A percentile compares a stretch with the other conserved stretches of the same genome.
Conservation (phyloP, 2,329 filamentous ascomycete genomes). For the Neopestalotiopsis rosae region DNA sequence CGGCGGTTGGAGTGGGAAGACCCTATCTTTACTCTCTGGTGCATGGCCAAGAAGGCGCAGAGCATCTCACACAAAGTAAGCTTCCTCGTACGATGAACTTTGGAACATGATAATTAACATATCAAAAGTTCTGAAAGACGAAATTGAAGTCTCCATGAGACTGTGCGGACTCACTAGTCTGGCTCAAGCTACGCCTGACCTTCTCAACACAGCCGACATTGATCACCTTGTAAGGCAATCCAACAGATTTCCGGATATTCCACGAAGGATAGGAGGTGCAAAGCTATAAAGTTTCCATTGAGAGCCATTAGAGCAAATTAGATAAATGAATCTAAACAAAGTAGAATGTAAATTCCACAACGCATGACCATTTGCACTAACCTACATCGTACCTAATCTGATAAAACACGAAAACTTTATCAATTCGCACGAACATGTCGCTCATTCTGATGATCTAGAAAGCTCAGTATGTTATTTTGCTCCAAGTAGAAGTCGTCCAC, state of each 20-base stretch:
- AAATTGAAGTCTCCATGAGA: conserved; percentile 53
- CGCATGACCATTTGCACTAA: not conserved
- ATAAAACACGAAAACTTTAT: no score
- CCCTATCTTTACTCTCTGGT: conserved; percentile 52
- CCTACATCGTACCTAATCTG: no score
- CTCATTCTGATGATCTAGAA: no score
- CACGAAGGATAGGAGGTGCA: not conserved
- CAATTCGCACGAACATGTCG: no score
- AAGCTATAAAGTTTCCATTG: conserved; percentile 9
- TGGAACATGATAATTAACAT: conserved; percentile 15
- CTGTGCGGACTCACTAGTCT: conserved; percentile 50
- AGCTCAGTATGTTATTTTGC: no score
- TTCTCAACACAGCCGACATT: conserved; percentile 53
- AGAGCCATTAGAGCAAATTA: not conserved
- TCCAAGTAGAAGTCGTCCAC: no score
- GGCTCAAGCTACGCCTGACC: conserved; percentile 45
- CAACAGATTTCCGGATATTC: conserved; percentile 17
- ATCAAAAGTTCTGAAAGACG: conserved; percentile 33
- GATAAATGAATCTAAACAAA: no score
- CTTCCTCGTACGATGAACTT: conserved; percentile 19
- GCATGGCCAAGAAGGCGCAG: conserved; percentile 59
- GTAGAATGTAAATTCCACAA: not conserved
- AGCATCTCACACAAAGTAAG: conserved; percentile 61
- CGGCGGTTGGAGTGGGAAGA: conserved; percentile 57
- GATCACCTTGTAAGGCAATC: conserved; percentile 49